Conservation (phyloP, 768 basidiomycete genomes). For the Hebeloma cylindrosporum region DNA sequence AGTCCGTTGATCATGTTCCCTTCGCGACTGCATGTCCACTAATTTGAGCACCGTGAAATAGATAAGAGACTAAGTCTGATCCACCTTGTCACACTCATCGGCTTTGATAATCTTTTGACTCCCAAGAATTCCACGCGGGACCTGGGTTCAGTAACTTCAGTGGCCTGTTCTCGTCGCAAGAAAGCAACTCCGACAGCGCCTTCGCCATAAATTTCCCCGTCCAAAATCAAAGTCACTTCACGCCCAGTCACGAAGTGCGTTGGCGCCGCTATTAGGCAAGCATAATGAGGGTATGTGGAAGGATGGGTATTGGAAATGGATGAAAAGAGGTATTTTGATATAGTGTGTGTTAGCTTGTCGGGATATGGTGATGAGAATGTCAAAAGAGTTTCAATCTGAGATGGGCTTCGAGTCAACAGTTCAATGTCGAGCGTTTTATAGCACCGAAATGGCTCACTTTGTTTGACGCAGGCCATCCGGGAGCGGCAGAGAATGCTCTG, state of each 20-base stretch:
- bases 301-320: too few relatives aligned
- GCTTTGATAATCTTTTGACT: constrained; percentile 42
- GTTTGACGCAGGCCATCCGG: constrained; percentile 8
- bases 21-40: constrained; percentile 53
- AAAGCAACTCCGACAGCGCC: constrained; percentile 74
- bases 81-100: constrained; percentile 58
- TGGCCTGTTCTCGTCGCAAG: constrained; percentile 7
- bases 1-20: constrained; percentile 71
- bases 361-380: constrained; percentile 21
- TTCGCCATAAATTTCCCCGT: constrained; percentile 51
- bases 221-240: constrained; percentile 66
- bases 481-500: not conserved
- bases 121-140: constrained; percentile 36
- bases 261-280: constrained; percentile 68
- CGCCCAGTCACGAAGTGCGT: constrained; percentile 81
- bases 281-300: too few relatives aligned
- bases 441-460: constrained; percentile 13
- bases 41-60: not conserved
- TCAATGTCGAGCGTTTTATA: constrained; percentile 4
- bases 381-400: constrained; percentile 34
- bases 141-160: constrained; percentile 2
- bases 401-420: constrained; percentile 22
- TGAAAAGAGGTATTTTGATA: constrained; percentile 43
- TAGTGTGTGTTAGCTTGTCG: constrained; percentile 17
- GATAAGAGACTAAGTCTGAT: constrained; percentile 3